These are phyloP conservation scores for Sherardia arvensis DNA, from an alignment of 257 asterid species.

Conservation along the genomic window DNA sequence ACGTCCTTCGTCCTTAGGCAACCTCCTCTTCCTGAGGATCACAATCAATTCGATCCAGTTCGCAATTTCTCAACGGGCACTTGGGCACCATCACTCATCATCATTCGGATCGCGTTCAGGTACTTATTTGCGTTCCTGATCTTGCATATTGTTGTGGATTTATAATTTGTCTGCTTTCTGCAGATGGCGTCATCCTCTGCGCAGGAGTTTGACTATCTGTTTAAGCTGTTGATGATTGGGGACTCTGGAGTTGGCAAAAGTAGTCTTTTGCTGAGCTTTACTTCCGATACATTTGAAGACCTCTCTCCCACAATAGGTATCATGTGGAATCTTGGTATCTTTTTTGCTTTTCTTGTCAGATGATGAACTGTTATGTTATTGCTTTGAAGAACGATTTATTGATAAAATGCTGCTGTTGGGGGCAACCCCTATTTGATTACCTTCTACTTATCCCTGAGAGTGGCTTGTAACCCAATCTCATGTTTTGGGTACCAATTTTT, in stretches of 20 bases:
- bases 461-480: too few relatives aligned
- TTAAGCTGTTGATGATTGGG: constrained; percentile 43
- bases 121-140: background rate
- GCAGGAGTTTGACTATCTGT: constrained; percentile 39
- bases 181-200: constrained; percentile 27
- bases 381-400: too few relatives aligned
- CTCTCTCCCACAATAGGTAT: constrained; percentile 71
- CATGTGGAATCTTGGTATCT: background rate
- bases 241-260: constrained; percentile 98
- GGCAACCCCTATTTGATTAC: too few relatives aligned
- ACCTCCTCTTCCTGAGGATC: background rate
- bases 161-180: background rate
- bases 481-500: too few relatives aligned
- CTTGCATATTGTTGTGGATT: background rate
- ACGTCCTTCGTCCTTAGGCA: constrained; percentile 6
- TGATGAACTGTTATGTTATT: background rate
- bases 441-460: too few relatives aligned
- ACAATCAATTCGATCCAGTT: background rate
- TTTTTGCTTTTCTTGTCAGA: background rate
- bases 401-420: background rate
- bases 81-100: background rate
- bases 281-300: constrained; percentile 76
- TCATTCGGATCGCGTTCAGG: constrained; percentile 1
- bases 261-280: constrained; percentile 77
- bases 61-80: background rate